These are phyloP conservation scores for Plenodomus biglobosus DNA, from an alignment of 2,329 filamentous ascomycete genomes.

Conservation along the genomic window DNA sequence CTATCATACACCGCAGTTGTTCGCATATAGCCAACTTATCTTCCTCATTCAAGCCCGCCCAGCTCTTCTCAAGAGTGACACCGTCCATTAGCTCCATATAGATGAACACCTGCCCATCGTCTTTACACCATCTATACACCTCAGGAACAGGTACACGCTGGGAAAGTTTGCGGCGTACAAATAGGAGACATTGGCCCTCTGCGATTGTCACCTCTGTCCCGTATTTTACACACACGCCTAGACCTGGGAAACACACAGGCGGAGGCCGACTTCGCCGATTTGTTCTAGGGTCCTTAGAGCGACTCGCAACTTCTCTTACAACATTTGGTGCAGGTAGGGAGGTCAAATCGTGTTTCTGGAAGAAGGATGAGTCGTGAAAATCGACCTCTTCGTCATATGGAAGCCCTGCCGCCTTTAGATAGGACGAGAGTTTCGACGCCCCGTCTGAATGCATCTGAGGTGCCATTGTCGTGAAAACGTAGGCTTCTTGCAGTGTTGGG, in stretches of 20 bases:
- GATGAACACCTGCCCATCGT: conserved; percentile 17
- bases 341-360: conserved; percentile 10
- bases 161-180: conserved; percentile 8
- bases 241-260: conserved; percentile 9
- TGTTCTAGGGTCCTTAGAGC: conserved; percentile 9
- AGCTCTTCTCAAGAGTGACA: conserved; percentile 14
- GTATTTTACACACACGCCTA: conserved; percentile 16
- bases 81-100: conserved; percentile 24
- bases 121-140: conserved; percentile 20
- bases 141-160: conserved; percentile 15
- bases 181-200: conserved; percentile 14
- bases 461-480: too few relatives aligned
- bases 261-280: conserved; percentile 6
- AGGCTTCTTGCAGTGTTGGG: too few relatives aligned
- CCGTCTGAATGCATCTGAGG: too few relatives aligned
- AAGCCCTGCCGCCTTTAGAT: too few relatives aligned
- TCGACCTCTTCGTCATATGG: conserved; percentile 12
- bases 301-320: conserved; percentile 15
- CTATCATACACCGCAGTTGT: conserved; percentile 8
- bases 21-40: conserved; percentile 7
- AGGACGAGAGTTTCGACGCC: too few relatives aligned
- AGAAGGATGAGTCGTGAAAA: conserved; percentile 12
- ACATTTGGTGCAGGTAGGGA: conserved; percentile 13
- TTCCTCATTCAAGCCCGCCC: conserved; percentile 11
- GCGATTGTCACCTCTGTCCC: conserved; percentile 10